Base-by-base conservation (phyloP, 1,284 basidiomycete species). In the Amylostereum areolatum region DNA sequence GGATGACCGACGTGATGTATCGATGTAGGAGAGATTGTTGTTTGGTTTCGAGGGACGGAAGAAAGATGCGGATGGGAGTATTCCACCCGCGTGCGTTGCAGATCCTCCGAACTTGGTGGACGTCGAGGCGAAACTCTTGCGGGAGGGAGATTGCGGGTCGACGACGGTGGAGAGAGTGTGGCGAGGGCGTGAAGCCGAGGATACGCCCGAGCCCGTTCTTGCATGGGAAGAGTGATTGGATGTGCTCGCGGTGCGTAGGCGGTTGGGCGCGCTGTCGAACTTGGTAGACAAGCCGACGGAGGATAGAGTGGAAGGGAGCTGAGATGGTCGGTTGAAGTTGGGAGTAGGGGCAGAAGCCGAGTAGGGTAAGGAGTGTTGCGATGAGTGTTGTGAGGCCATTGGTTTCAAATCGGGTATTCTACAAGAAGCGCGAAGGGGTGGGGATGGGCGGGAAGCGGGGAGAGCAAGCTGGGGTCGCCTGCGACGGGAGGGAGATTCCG, bases 1-100 rank as follows among this genome's bases (percentile, higher is more conserved):
- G 66, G 31, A 70, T 65, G 46, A 59, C 53, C 18, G 61, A 57
- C 32, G 63, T 7, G 51, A 48, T 7, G 29, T 34, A 29, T 50
- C 47, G 60, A 35, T 57, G 55, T 36, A 59, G 57, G 39, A 62
- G 53, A 31, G 62, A 46, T 18, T 18, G 18, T 18, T 46, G 59
- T 62, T 66, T 0, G 82, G 85, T 46, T 80, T 72, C 8, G 79
- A 77, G 4, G 86, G 85, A 29, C 74, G 77, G 59, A 89, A 89
- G 67, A 89, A 88, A 5, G 82, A 81, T 8, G 83, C 77, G 18
- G 86, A 78, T 27, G 86, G 85, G 48, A 81, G 78, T 24, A 89
- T 83, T 29, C 85, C 87, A 40, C 81, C 78, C 12, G 82, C 80
- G 63, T 88, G 83, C 0, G 84, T 83, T 2, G 74, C 63, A 49